phyloP scores from a whole-genome alignment of 306 rosid genomes.

The Aeschynomene evenia region DNA sequence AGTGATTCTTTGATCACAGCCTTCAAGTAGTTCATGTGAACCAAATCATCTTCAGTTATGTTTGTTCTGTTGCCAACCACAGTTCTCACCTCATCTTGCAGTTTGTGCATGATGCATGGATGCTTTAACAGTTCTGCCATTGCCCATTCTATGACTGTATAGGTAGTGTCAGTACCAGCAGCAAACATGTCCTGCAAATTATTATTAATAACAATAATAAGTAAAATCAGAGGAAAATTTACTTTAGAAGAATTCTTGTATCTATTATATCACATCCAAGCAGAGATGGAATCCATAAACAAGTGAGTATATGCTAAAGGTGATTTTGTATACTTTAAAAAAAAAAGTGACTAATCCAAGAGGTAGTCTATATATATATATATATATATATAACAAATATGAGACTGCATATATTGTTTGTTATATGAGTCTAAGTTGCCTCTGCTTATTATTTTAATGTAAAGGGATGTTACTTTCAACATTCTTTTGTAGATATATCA shows the following conservation, averaged over 20 bases:
- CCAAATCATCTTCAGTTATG: conserved; percentile 27
- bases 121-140: conserved; percentile 30
- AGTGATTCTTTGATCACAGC: conserved; percentile 38
- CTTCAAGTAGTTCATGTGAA: conserved; percentile 31
- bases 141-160: conserved; percentile 30
- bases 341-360: too few species aligned
- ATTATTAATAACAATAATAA: background rate
- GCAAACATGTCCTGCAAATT: conserved; percentile 34
- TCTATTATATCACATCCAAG: too few species aligned
- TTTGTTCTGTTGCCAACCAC: conserved; percentile 8
- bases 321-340: too few species aligned
- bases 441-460: background rate
- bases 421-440: background rate
- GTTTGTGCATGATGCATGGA: conserved; percentile 9
- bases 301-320: too few species aligned
- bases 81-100: conserved; percentile 33
- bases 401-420: background rate
- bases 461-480: background rate
- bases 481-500: too few species aligned
- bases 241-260: too few species aligned
- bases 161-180: conserved; percentile 29
- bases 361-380: too few species aligned
- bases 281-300: too few species aligned
- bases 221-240: background rate
- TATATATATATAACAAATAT: background rate